Conservation (phyloP, 306 rosid species). For the Malus orientalis region DNA sequence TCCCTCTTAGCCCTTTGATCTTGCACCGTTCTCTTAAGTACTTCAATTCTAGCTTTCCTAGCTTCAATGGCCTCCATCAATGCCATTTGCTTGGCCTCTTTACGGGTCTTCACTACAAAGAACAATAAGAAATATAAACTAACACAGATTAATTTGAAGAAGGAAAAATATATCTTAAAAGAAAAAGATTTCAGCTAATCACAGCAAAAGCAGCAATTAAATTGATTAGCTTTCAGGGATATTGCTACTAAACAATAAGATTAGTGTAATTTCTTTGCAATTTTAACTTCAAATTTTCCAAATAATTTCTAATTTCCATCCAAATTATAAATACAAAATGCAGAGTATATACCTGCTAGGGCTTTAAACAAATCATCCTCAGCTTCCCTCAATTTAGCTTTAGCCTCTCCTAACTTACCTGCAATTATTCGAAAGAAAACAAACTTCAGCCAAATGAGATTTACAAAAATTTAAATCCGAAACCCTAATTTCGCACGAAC, state of each 20-base stretch:
- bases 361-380: slow-evolving; percentile 86
- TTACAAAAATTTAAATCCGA: background rate
- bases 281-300: background rate
- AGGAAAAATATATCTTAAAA: background rate
- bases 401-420: slow-evolving; percentile 47
- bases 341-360: slow-evolving; percentile 45
- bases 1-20: slow-evolving; percentile 42
- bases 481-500: slow-evolving; percentile 34
- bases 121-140: background rate
- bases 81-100: slow-evolving; percentile 70
- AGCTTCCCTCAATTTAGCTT: slow-evolving; percentile 52
- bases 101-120: slow-evolving; percentile 61
- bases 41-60: slow-evolving; percentile 44
- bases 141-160: background rate
- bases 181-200: background rate
- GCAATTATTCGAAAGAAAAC: slow-evolving; percentile 3
- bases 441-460: background rate
- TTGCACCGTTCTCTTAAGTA: slow-evolving; percentile 35
- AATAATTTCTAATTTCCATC: background rate
- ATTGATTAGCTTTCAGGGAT: background rate
- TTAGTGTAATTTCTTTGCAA: background rate
- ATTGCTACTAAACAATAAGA: background rate
- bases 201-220: background rate
- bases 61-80: slow-evolving; percentile 54
- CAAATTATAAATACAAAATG: background rate